phyloP scores from a whole-genome alignment of 805 yeast genomes.

The Tetrapisispora arboricola region DNA sequence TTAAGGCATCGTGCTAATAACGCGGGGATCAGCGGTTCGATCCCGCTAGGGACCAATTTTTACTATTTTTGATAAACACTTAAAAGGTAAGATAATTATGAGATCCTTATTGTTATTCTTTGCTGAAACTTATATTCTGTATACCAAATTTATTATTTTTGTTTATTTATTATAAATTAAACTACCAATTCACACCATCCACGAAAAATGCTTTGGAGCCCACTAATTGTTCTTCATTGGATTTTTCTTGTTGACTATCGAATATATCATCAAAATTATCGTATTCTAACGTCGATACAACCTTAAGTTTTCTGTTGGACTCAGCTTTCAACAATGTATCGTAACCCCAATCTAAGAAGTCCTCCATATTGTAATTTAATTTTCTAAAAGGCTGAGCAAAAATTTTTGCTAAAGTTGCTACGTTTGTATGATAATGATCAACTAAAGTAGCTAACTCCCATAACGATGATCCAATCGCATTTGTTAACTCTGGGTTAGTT shows the following conservation, averaged over 20 bases:
- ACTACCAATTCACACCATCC: constrained; percentile 21
- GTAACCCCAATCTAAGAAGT: constrained; percentile 88
- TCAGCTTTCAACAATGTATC: constrained; percentile 54
- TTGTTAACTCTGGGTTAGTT: constrained; percentile 63
- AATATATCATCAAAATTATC: constrained; percentile 31
- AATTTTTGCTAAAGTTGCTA: constrained; percentile 82
- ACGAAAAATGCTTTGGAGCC: constrained; percentile 7
- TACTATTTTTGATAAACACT: neutral
- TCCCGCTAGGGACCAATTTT: constrained; percentile 28
- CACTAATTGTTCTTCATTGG: neutral
- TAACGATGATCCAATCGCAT: constrained; percentile 73
- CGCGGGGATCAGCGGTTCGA: constrained; percentile 32
- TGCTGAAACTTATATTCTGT: neutral
- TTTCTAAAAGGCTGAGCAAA: constrained; percentile 86
- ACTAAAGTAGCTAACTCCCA: constrained; percentile 84
- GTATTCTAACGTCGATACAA: constrained; percentile 69
- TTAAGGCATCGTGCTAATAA: constrained; percentile 31
- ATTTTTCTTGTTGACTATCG: neutral
- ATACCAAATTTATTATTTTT: too few relatives aligned
- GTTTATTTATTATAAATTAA: neutral
- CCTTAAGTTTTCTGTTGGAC: constrained; percentile 50
- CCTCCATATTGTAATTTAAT: constrained; percentile 80
- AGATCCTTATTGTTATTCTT: too few relatives aligned
- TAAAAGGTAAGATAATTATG: too few relatives aligned
- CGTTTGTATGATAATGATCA: constrained; percentile 89